phyloP scores from a whole-genome alignment of 306 rosid genomes.

The apple (Malus domestica) region DNA sequence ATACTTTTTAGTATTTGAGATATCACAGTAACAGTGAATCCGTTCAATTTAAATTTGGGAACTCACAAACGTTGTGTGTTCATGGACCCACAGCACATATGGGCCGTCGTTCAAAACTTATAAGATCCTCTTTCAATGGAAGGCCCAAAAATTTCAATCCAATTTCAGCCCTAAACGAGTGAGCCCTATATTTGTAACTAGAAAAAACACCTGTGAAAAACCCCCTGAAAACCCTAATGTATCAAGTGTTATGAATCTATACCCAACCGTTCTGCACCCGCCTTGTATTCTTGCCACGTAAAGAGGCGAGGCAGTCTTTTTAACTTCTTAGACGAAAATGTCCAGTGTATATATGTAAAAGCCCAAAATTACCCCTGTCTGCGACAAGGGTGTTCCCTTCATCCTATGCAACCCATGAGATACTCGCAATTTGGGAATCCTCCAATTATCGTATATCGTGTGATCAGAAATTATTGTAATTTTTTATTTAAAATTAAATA shows the following conservation, averaged over 20 bases:
- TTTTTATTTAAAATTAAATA: too few species aligned
- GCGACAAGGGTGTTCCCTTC: background rate
- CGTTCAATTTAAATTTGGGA: too few species aligned
- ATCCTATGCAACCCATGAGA: background rate
- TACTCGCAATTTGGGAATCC: too few species aligned
- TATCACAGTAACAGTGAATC: too few species aligned
- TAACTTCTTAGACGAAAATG: background rate
- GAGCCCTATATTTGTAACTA: too few species aligned
- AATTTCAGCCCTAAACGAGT: background rate
- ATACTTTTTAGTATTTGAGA: too few species aligned
- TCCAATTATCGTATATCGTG: accelerated
- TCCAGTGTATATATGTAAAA: background rate
- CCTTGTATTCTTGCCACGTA: background rate
- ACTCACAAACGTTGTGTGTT: too few species aligned
- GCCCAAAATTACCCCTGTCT: background rate
- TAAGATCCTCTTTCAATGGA: background rate
- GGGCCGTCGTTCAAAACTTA: too few species aligned
- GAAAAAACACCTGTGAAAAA: background rate
- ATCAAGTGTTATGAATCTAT: background rate
- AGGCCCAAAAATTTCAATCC: background rate
- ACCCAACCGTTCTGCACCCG: background rate
- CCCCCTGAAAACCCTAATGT: slow-evolving; percentile 11
- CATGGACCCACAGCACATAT: too few species aligned
- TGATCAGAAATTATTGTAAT: too few species aligned
- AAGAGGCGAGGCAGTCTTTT: too few species aligned